Evolutionary conservation across 257 asterid species (phyloP).

Genomic region (Fraxinus pennsylvanica): DNA sequence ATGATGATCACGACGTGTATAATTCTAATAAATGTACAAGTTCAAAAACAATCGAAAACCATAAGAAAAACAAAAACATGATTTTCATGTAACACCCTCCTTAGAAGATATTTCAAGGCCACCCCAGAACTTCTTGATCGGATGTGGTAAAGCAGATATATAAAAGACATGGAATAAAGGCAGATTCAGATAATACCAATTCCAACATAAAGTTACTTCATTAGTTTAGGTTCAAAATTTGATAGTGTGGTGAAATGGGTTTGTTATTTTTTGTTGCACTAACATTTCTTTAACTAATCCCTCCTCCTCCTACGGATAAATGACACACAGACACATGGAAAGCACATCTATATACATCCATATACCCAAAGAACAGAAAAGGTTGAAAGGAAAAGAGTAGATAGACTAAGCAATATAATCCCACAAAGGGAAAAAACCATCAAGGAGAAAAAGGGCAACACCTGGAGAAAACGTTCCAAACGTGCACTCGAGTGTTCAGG

Average conservation of each 20-base stretch:
- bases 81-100: neutral
- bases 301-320: neutral
- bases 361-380: neutral
- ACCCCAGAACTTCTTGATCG: neutral
- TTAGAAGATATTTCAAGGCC: neutral
- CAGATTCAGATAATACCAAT: neutral
- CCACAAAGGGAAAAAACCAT: neutral
- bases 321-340: neutral
- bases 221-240: neutral
- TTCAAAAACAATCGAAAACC: too few relatives aligned
- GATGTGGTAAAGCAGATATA: neutral
- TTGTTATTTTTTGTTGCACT: neutral
- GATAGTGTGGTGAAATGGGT: neutral
- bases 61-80: neutral
- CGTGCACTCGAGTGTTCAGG: conserved; percentile 99
- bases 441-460: conserved; percentile 22
- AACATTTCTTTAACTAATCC: neutral
- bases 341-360: neutral
- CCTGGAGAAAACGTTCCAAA: conserved; percentile 94
- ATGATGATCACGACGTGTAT: neutral
- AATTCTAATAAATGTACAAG: too few relatives aligned
- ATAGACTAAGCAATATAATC: neutral
- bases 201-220: neutral
- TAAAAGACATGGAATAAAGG: neutral
- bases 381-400: neutral